Conservation (phyloP, 2,329 filamentous ascomycete species). For the Diaporthe sp. region DNA sequence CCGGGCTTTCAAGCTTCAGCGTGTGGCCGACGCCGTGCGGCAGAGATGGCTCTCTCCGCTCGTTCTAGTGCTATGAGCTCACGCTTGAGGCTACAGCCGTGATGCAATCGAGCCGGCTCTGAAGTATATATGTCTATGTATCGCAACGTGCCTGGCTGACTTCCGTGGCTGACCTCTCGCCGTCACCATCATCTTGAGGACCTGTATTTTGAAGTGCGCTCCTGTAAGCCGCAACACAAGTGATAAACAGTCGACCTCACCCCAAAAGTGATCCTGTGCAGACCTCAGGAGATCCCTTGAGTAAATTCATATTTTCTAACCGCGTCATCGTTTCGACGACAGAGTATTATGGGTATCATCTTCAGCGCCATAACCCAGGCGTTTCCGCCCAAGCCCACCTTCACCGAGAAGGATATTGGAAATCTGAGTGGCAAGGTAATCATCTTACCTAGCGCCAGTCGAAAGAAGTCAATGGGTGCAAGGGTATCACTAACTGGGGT, state of each 20-base stretch:
- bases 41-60: neutral
- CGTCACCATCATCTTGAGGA: neutral
- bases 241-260: constrained; percentile 3
- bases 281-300: neutral
- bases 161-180: constrained; percentile 4
- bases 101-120: neutral
- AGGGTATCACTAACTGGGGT: neutral
- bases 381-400: constrained; percentile 48
- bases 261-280: neutral
- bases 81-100: neutral
- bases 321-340: neutral
- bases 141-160: neutral
- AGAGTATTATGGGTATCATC: constrained; percentile 10
- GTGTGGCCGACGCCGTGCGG: constrained; percentile 14
- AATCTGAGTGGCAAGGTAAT: constrained; percentile 48
- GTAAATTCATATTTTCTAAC: neutral
- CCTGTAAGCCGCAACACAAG: neutral
- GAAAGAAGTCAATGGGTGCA: no score
- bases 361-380: constrained; percentile 40
- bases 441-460: neutral
- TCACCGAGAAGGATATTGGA: constrained; percentile 51
- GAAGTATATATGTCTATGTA: neutral
- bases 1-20: neutral
- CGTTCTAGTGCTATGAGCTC: neutral
- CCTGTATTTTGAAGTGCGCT: neutral